Evolutionary conservation across 768 basidiomycete genomes (phyloP).

Genomic region (Neoboletus brunneissimus): DNA sequence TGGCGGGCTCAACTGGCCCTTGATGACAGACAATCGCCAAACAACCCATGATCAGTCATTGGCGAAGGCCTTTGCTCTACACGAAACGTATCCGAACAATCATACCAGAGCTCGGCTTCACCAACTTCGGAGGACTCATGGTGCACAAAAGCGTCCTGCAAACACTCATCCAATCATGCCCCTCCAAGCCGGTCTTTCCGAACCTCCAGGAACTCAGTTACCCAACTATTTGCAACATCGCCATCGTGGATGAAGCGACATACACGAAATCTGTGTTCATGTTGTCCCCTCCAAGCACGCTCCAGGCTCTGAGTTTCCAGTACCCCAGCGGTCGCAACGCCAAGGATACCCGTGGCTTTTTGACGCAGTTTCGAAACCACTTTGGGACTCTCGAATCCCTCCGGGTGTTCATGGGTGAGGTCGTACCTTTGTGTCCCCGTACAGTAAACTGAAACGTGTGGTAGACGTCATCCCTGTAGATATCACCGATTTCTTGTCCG

Average conservation of each 20-base stretch:
- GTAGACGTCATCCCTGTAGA: conserved; percentile 14
- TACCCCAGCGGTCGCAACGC: conserved; percentile 13
- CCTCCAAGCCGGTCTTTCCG: conserved; percentile 18
- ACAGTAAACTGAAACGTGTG: not conserved
- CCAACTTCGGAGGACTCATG: conserved; percentile 9
- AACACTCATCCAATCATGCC: conserved; percentile 21
- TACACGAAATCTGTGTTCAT: conserved; percentile 14
- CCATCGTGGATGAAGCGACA: conserved; percentile 8
- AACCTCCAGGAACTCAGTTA: conserved; percentile 24
- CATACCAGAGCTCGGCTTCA: conserved; percentile 5
- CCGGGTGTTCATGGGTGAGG: conserved; percentile 18
- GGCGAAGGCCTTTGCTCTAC: conserved; percentile 19
- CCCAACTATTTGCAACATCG: conserved; percentile 17
- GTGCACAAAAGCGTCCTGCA: conserved; percentile 18
- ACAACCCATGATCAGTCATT: conserved; percentile 12
- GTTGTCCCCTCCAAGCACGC: conserved; percentile 3
- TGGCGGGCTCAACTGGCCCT: not conserved
- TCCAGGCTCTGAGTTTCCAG: conserved; percentile 13
- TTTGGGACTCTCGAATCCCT: conserved; percentile 14
- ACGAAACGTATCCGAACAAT: conserved; percentile 16
- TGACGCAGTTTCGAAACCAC: conserved; percentile 8
- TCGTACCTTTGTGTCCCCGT: not conserved
- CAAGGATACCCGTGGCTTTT: conserved; percentile 15
- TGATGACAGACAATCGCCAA: conserved; percentile 13
- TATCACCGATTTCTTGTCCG: conserved; percentile 14